Evolutionary conservation across 441 rosid genomes (phyloP), one percentile per base, ranked within the genome.

Genomic region (Syzygium syzygioides): DNA sequence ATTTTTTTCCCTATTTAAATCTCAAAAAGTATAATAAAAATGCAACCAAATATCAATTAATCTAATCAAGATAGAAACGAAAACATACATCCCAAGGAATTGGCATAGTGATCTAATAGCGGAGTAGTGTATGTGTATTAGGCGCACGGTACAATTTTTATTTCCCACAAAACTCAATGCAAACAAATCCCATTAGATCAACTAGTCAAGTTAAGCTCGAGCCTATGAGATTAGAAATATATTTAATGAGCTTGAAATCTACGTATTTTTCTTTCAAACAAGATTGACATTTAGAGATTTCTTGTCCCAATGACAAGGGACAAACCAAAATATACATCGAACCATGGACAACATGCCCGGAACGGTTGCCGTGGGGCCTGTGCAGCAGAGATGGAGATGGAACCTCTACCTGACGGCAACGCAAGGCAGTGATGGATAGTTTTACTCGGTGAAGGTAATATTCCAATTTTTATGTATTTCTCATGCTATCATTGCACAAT

Each of bases 111-210:
- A 17, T 64, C 76, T 28, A 30, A 64, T 30, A 64, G 17, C 8
- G 37, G 37, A 64, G 23, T 4, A 30, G 23, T 17, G 9, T 0
- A 15, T 0, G 12, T 1, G 37, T 34, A 62, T n/a, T 62, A 62
- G 76, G 41, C 76, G 30, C 41, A 1, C 9, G 76, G 5, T 30
- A 30, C 76, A 30, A 28, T 20, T 14, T 60, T 8, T 5, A 23
- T 8, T 64, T 23, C 1, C 37, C 76, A 30, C 6, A 30, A 1
- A 64, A 30, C n/a, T 4, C 23, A 30, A 64, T 30, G 76, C 76
- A 64, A 64, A 64, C 11, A 7, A 60, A 28, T 60, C 32, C 12
- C 71, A 64, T 30, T 64, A 64, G 71, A 64, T 9, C 11, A 1
- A 14, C 23, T 15, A 30, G 12, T 64, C 71, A 30, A 2, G 20